phyloP scores from a whole-genome alignment of 2,329 filamentous ascomycete genomes.

The Leptographium radiaticola region DNA sequence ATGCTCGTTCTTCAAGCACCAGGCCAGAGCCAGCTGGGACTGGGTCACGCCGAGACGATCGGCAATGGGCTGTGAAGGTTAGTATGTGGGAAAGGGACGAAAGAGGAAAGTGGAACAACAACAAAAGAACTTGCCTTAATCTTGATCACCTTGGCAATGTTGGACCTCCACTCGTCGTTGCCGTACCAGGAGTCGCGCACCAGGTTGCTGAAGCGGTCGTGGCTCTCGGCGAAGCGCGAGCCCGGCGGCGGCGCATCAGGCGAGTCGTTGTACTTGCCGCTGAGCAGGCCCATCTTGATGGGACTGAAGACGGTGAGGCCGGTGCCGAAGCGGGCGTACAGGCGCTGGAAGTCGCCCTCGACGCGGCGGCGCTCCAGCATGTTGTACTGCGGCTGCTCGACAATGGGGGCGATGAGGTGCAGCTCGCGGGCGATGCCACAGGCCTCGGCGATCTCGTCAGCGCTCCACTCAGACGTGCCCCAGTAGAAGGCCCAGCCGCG shows the following conservation, averaged over 20 bases:
- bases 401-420: slow-evolving; percentile 47
- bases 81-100: background rate
- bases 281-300: slow-evolving; percentile 40
- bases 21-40: slow-evolving; percentile 43
- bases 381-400: slow-evolving; percentile 59
- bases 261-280: slow-evolving; percentile 51
- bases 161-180: slow-evolving; percentile 38
- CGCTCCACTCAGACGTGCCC: slow-evolving; percentile 59
- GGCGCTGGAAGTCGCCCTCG: slow-evolving; percentile 35
- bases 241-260: slow-evolving; percentile 39
- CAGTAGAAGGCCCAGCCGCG: slow-evolving; percentile 60
- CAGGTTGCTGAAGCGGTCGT: slow-evolving; percentile 38
- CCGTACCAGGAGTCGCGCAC: slow-evolving; percentile 27
- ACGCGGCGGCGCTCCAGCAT: slow-evolving; percentile 33
- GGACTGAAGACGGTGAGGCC: slow-evolving; percentile 40
- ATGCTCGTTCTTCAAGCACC: slow-evolving; percentile 48
- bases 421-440: slow-evolving; percentile 46
- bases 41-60: slow-evolving; percentile 47
- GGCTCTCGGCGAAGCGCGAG: slow-evolving; percentile 43
- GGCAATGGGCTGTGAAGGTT: slow-evolving; percentile 35
- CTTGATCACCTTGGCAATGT: slow-evolving; percentile 40
- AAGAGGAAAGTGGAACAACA: background rate
- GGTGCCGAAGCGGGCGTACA: slow-evolving; percentile 42
- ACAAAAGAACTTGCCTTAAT: slow-evolving; percentile 24
- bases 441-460: slow-evolving; percentile 52